A percentile compares a stretch with the other conserved stretches of the same genome.
These are phyloP conservation scores for Candida odintsovae DNA, from an alignment of 805 yeast species.

Conservation along the genomic window DNA sequence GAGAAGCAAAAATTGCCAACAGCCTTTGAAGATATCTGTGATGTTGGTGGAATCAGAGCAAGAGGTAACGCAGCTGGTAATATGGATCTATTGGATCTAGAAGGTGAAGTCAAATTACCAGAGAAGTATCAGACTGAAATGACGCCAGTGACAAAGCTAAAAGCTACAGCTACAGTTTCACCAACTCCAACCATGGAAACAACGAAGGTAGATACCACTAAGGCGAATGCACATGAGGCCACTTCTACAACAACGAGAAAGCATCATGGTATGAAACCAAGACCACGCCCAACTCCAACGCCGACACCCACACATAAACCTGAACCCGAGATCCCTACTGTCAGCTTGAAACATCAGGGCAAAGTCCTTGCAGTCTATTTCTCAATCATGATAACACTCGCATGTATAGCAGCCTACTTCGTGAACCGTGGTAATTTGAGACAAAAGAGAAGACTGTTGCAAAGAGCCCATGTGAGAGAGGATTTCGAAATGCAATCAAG, in stretches of 20 bases:
- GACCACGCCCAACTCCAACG: background rate
- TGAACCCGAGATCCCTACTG: background rate
- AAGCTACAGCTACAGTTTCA: background rate
- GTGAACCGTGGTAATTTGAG: background rate
- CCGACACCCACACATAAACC: background rate
- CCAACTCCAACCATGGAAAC: background rate
- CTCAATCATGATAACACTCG: conserved; percentile 23
- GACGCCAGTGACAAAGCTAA: background rate
- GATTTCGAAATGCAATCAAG: background rate
- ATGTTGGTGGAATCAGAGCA: conserved; percentile 36
- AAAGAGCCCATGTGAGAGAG: background rate
- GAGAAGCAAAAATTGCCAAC: conserved; percentile 32
- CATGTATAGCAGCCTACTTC: conserved; percentile 5
- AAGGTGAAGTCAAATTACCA: conserved; percentile 32
- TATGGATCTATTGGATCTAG: conserved; percentile 45
- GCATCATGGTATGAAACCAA: background rate
- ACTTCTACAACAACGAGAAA: background rate
- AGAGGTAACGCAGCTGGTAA: conserved; percentile 70
- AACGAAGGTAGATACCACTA: too few relatives aligned
- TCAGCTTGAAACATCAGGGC: conserved; percentile 17
- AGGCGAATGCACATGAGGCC: background rate
- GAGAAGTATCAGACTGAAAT: background rate
- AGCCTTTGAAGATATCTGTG: conserved; percentile 45
- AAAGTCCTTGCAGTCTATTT: conserved; percentile 26
- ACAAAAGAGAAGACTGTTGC: background rate